Base-by-base conservation (phyloP, 2,329 filamentous ascomycete species). In the Podosphaera aphanis region DNA sequence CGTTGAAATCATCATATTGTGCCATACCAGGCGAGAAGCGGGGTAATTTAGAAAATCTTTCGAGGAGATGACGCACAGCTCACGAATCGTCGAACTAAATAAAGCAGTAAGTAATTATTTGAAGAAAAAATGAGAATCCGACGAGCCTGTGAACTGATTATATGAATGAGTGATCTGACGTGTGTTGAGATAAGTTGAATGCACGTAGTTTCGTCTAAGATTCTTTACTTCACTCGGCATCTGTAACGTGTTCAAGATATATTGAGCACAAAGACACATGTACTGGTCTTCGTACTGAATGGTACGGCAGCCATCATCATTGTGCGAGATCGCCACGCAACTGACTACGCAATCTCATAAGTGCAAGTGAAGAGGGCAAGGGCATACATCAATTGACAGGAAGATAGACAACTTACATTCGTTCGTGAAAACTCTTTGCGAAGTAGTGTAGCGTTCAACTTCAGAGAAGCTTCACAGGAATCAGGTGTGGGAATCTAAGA, bases 11-110 rank as follows among this genome's bases (percentile, higher is more conserved):
- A 62, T 68, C 69, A 60, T 64, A 65, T 65, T 70, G 63, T 69
- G 72, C 73, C 74, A 79, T 78, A 72, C 71, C 75, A 77, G 73
- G 73, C 73, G 67, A 73, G 60, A 50, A 46, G 45, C 51, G 53
- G 52, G 55, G 29, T 11, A 11, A 11, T 33, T n/a, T 3, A 13
- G 15, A n/a, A 51, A 51, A 51, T 50, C 51, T 51, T 44, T 52
- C 47, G 49, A 31, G 46, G 31, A 2, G 29, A 2, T 33, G 29
- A 13, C 13, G 15, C 5, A 13, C 29, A 33, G 29, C 29, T 33
- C 29, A n/a, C 15, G 11, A 33, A 11, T 33, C 10, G 29, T 11
- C 4, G 5, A 33, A 33, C 29, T 33, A 33, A 33, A n/a, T 33
- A n/a, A 13, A 3, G 5, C 4, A 6, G 29, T 33, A 33, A 33